These are phyloP conservation scores for Cryptococcus hybrid DNA, from an alignment of 1,284 basidiomycete species.

Conservation along the genomic window DNA sequence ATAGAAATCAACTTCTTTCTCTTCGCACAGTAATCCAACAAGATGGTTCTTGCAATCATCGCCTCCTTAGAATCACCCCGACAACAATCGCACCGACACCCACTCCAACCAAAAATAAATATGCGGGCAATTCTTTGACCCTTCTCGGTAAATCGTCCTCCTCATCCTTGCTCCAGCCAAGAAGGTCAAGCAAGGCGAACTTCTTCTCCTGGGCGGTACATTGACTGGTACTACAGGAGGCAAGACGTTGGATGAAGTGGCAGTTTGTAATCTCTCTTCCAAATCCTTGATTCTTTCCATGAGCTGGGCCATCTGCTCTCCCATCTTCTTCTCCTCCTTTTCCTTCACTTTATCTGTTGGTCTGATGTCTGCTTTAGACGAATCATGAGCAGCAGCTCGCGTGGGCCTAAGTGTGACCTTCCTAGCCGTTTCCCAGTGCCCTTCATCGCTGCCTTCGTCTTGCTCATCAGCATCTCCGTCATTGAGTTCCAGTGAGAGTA, in stretches of 20 bases:
- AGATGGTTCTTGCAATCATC: too few relatives aligned
- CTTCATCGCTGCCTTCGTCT: conserved; percentile 11
- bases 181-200: conserved; percentile 12
- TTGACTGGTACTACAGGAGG: neutral
- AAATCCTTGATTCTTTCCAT: conserved; percentile 25
- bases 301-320: conserved; percentile 16
- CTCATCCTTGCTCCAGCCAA: conserved; percentile 11
- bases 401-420: conserved; percentile 12
- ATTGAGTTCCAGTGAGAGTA: neutral
- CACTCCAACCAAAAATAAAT: conserved; percentile 37
- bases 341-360: neutral
- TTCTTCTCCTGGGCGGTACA: neutral
- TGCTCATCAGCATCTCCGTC: neutral
- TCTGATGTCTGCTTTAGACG: conserved; percentile 1
- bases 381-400: conserved; percentile 3
- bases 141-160: conserved; percentile 27
- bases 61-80: conserved; percentile 23
- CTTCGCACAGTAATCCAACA: too few relatives aligned
- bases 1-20: too few relatives aligned
- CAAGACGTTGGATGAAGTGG: neutral
- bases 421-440: conserved; percentile 16
- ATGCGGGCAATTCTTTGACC: conserved; percentile 29
- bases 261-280: conserved; percentile 20
- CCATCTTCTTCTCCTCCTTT: neutral
- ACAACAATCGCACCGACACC: conserved; percentile 37